Evolutionary conservation across 352 stramenopile genomes (phyloP).

Genomic region (Poterioochromonas sp.): DNA sequence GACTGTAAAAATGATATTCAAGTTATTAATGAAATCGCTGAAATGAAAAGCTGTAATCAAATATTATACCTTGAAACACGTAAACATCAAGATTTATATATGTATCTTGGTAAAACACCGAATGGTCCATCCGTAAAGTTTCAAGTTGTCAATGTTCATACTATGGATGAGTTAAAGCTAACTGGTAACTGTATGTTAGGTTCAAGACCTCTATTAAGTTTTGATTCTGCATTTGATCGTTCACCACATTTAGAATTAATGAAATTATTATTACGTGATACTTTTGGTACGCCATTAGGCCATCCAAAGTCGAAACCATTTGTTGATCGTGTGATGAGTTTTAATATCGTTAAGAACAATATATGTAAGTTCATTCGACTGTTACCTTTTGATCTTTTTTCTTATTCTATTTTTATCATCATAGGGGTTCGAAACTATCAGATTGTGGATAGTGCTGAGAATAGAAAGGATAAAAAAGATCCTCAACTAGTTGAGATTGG

Average conservation of each 20-base stretch:
- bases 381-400: conserved; percentile 31
- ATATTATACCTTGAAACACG: conserved; percentile 86
- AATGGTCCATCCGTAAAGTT: conserved; percentile 93
- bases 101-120: conserved; percentile 93
- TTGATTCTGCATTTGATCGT: conserved; percentile 84
- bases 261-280: conserved; percentile 89
- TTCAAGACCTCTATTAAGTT: conserved; percentile 90
- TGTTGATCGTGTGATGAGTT: conserved; percentile 95
- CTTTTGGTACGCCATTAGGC: conserved; percentile 88
- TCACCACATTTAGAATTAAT: conserved; percentile 81
- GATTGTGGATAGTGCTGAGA: conserved; percentile 63
- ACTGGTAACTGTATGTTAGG: conserved; percentile 94
- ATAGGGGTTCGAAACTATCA: conserved; percentile 96
- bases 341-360: conserved; percentile 79
- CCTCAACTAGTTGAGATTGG: conserved; percentile 98
- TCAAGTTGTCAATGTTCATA: conserved; percentile 97
- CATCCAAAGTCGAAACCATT: conserved; percentile 99
- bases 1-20: conserved; percentile 64
- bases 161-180: conserved; percentile 98
- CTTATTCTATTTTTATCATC: conserved; percentile 37
- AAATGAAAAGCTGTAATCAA: conserved; percentile 92
- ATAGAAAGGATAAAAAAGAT: conserved; percentile 51
- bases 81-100: conserved; percentile 95
- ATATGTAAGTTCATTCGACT: conserved; percentile 30
- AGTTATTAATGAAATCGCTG: conserved; percentile 91